phyloP scores from a whole-genome alignment of 352 stramenopile genomes.

The Pythium oligandrum region DNA sequence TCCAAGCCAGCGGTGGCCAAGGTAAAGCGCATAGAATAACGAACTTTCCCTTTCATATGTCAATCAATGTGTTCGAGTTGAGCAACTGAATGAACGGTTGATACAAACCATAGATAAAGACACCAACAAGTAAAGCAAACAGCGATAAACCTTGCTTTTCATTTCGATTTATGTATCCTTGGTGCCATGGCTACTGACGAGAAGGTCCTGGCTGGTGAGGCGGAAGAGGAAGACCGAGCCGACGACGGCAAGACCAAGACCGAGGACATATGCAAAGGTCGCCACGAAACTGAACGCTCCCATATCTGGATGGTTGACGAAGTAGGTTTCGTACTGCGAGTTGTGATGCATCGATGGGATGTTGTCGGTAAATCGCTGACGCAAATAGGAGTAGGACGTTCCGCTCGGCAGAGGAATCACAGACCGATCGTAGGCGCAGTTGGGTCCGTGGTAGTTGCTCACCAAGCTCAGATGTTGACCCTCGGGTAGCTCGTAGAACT shows the following conservation, averaged over 20 bases:
- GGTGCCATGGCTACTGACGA: neutral
- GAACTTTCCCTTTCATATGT: conserved; percentile 1
- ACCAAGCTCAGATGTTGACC: conserved; percentile 37
- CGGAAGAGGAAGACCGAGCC: conserved; percentile 60
- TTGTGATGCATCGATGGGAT: neutral
- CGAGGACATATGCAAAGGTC: conserved; percentile 20
- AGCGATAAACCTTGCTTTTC: no score
- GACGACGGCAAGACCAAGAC: conserved; percentile 39
- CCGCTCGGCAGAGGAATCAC: conserved; percentile 28
- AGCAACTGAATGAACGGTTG: no score
- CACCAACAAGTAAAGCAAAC: no score
- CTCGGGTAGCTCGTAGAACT: conserved; percentile 56
- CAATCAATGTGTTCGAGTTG: neutral
- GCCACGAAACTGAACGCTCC: neutral
- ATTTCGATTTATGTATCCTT: conserved; percentile 1
- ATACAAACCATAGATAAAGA: no score
- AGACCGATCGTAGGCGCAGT: conserved; percentile 54
- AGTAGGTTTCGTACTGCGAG: conserved; percentile 21
- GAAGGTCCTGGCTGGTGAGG: conserved; percentile 33
- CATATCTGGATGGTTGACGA: conserved; percentile 1
- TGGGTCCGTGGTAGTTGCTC: conserved; percentile 70
- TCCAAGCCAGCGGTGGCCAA: no score
- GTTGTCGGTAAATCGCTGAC: conserved; percentile 11
- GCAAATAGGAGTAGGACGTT: conserved; percentile 15
- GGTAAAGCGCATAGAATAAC: conserved; percentile 3